Evolutionary conservation across 2,329 filamentous ascomycete genomes (phyloP).

Genomic region (Aspergillus uvarum): DNA sequence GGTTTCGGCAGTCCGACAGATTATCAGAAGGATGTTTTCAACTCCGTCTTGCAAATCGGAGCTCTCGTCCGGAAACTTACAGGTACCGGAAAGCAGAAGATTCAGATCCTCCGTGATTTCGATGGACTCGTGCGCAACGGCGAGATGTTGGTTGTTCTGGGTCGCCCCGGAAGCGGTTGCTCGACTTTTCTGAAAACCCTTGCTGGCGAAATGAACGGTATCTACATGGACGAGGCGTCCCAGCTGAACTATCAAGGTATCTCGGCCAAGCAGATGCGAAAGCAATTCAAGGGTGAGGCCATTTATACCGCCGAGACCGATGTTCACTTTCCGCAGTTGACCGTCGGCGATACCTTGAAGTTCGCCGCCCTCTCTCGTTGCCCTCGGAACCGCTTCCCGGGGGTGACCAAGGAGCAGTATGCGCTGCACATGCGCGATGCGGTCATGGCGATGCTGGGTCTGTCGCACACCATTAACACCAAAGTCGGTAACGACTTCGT

Average conservation of each 20-base stretch:
- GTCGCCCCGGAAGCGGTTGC: conserved; percentile 58
- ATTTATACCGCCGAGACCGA: conserved; percentile 87
- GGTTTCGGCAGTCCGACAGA: conserved; percentile 68
- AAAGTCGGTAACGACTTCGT: conserved; percentile 57
- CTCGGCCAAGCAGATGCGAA: conserved; percentile 57
- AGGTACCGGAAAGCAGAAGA: conserved; percentile 46
- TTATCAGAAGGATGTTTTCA: conserved; percentile 57
- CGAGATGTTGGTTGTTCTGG: conserved; percentile 59
- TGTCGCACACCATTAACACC: conserved; percentile 53
- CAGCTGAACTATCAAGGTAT: conserved; percentile 75
- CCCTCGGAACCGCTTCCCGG: conserved; percentile 44
- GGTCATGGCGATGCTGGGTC: conserved; percentile 47
- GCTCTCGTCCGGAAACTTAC: conserved; percentile 33
- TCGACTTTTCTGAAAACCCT: conserved; percentile 87
- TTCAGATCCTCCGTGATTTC: conserved; percentile 63
- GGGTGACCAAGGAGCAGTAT: conserved; percentile 45
- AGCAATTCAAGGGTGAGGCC: conserved; percentile 74
- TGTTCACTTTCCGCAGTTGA: conserved; percentile 72
- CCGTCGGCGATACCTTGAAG: conserved; percentile 74
- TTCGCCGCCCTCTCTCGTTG: conserved; percentile 69
- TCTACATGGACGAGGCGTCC: conserved; percentile 68
- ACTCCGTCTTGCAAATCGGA: conserved; percentile 37
- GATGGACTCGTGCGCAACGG: conserved; percentile 61
- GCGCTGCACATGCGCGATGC: conserved; percentile 46
- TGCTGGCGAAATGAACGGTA: conserved; percentile 78